Conservation (phyloP, 2,329 filamentous ascomycete genomes). For the Trichophyton simii region DNA sequence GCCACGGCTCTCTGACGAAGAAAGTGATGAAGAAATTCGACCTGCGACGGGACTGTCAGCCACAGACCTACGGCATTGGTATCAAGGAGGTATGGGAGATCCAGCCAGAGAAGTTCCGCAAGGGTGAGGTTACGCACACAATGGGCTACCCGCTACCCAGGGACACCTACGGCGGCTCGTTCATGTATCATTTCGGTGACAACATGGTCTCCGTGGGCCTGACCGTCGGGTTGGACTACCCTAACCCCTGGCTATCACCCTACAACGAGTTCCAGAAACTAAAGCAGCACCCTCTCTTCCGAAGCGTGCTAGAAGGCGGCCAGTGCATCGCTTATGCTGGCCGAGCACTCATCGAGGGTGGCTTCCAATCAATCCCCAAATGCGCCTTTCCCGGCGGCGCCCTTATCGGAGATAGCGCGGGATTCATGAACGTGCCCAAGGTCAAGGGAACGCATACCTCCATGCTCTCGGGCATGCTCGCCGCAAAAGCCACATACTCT, state of each 20-base stretch:
- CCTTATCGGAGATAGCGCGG: conserved; percentile 88
- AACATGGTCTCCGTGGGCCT: conserved; percentile 88
- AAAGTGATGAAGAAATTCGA: conserved; percentile 92
- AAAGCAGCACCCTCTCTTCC: conserved; percentile 93
- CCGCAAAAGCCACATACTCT: conserved; percentile 76
- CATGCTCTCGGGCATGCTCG: conserved; percentile 95
- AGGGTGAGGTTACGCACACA: conserved; percentile 73
- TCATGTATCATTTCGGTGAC: conserved; percentile 98
- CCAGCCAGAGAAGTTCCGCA: conserved; percentile 78
- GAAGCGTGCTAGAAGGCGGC: conserved; percentile 74
- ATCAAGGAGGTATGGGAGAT: conserved; percentile 98
- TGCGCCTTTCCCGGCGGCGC: conserved; percentile 92
- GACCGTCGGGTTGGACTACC: conserved; percentile 87
- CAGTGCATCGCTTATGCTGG: conserved; percentile 97
- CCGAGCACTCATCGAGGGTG: conserved; percentile 80
- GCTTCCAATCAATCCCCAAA: conserved; percentile 95
- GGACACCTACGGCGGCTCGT: conserved; percentile 93
- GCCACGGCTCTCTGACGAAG: conserved; percentile 89
- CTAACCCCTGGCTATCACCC: conserved; percentile 90
- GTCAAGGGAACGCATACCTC: conserved; percentile 97
- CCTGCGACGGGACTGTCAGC: conserved; percentile 73
- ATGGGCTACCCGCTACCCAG: conserved; percentile 82
- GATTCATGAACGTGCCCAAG: conserved; percentile 95
- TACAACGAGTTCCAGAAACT: conserved; percentile 97
- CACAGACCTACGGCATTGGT: conserved; percentile 88